phyloP scores from a whole-genome alignment of 192 early-diverging fungal genomes.

The Backusella parvicylindrica region DNA sequence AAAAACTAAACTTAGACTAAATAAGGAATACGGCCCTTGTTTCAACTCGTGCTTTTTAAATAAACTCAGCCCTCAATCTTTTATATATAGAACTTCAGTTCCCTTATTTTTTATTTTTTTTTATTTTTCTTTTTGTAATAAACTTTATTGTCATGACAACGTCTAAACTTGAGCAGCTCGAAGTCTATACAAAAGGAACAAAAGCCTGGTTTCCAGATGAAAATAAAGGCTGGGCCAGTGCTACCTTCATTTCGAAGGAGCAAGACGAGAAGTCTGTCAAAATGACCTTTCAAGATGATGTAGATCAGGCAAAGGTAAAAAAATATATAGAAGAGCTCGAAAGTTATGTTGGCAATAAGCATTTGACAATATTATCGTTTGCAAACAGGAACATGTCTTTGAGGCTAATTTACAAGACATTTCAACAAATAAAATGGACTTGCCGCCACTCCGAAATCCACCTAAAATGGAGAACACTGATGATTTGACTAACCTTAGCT shows the following conservation, averaged over 20 bases:
- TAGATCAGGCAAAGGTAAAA: constrained; percentile 18
- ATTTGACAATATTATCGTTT: not conserved
- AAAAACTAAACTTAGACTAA: not conserved
- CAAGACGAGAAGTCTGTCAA: constrained; percentile 55
- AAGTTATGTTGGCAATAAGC: not conserved
- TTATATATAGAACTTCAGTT: not conserved
- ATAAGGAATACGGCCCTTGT: not conserved
- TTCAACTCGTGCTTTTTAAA: constrained; percentile 2
- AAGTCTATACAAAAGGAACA: constrained; percentile 70
- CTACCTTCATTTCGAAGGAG: constrained; percentile 53
- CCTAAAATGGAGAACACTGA: constrained; percentile 85
- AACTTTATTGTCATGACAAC: constrained; percentile 2
- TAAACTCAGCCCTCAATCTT: constrained; percentile 3
- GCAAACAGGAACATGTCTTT: constrained; percentile 63
- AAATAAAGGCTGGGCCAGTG: constrained; percentile 83
- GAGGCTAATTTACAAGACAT: constrained; percentile 75
- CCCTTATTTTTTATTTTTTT: not conserved
- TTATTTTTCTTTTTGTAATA: not conserved
- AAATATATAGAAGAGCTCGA: not conserved
- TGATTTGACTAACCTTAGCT: constrained; percentile 88
- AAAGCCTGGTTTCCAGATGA: constrained; percentile 88
- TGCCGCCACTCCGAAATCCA: constrained; percentile 95
- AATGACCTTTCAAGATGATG: constrained; percentile 59
- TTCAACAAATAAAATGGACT: constrained; percentile 54
- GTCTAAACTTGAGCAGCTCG: constrained; percentile 31